Evolutionary conservation across 257 asterid species (phyloP).

Genomic region (Solanum phureja): DNA sequence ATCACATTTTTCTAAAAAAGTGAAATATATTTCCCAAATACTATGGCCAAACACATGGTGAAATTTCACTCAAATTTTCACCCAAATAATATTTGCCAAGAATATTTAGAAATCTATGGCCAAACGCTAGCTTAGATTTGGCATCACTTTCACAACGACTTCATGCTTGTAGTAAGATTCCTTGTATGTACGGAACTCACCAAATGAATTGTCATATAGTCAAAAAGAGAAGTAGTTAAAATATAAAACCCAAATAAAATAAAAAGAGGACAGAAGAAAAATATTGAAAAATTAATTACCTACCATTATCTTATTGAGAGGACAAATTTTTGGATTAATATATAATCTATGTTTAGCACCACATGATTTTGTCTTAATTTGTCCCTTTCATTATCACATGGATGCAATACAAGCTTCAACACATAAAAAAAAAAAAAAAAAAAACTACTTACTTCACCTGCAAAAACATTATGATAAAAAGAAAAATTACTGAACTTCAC

Average conservation of each 20-base stretch:
- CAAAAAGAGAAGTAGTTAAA: not conserved
- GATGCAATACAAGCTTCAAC: not conserved
- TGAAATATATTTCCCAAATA: too few species aligned
- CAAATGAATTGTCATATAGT: not conserved
- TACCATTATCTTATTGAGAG: not conserved
- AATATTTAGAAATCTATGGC: too few species aligned
- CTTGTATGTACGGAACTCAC: not conserved
- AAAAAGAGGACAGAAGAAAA: not conserved
- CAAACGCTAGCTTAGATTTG: not conserved
- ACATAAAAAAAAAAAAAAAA: not conserved
- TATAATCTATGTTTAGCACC: not conserved
- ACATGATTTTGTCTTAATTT: not conserved
- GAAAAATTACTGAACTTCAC: not conserved
- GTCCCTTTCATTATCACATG: not conserved
- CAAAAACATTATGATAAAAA: not conserved
- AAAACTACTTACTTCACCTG: not conserved
- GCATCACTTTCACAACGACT: not conserved
- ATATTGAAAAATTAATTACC: not conserved
- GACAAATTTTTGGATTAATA: not conserved
- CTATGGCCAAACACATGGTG: too few species aligned
- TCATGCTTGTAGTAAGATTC: not conserved
- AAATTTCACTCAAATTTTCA: too few species aligned
- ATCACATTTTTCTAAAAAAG: too few species aligned
- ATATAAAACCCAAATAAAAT: not conserved
- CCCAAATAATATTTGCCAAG: too few species aligned